Evolutionary conservation across 2,329 filamentous ascomycete species (phyloP), one percentile per base, ranked within the genome.

Genomic region (Hyphodiscus sp.): DNA sequence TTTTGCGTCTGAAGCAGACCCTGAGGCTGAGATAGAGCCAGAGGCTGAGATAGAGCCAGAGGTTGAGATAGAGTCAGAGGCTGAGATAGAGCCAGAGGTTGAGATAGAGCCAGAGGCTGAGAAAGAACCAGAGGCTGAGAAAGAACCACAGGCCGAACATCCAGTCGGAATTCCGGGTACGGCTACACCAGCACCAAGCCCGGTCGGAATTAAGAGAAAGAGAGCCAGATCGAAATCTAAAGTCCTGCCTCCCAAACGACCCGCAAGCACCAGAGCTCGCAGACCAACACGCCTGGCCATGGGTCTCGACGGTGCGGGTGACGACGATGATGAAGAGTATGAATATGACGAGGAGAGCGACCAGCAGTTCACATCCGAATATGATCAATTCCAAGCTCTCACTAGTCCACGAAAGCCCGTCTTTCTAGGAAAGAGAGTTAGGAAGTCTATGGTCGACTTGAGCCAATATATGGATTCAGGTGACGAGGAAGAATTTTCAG

Each of bases 301-400:
- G 44, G 58, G 53, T 19, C 18, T 58, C 3, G 59, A 61, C 41
- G 54, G 47, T 29, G 57, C 52, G 10, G 58, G 59, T 11, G 59
- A 60, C n/a, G 51, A 58, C 9, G 48, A 56, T 20, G 62, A 62
- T 6, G 54, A 55, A 5, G 55, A 56, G 8, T 3, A 26, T 20
- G 62, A 56, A 26, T 3, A 26, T 20, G 62, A 62, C 4, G 54
- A 55, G 8, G 55, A 55, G 11, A 51, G 57, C 15, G 51, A 56
- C 16, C 49, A 53, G 16, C 54, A 61, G 43, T 61, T 62, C 41
- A 56, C 47, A 29, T 61, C 57, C 18, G 65, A 67, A 51, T 67
- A 67, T 53, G 65, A 67, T 20, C 59, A 53, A 9, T 67, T 55
- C 38, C 64, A 64, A 41, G 63, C 62, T 20, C 44, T 65, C 7